A percentile compares a stretch with the other conserved stretches of the same genome.
Conservation (phyloP, 2,329 filamentous ascomycete genomes). For the Alternaria infectoria region DNA sequence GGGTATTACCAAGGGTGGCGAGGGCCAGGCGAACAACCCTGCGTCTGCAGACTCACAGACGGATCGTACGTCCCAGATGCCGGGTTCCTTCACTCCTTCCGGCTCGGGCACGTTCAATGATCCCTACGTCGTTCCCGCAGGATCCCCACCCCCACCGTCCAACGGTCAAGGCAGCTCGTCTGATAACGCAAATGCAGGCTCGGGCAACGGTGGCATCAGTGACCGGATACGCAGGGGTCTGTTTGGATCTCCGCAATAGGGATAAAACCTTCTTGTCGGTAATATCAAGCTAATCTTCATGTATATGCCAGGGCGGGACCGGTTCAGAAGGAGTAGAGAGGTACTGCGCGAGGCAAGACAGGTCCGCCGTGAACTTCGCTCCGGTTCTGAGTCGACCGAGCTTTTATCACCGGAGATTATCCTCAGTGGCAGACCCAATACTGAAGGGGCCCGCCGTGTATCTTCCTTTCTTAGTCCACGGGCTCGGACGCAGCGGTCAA, state of each 20-base stretch:
- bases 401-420: neutral
- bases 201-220: constrained; percentile 27
- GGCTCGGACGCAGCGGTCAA: constrained; percentile 1
- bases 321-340: constrained; percentile 4
- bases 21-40: constrained; percentile 22
- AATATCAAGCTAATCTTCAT: constrained; percentile 5
- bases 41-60: constrained; percentile 1
- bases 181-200: constrained; percentile 15
- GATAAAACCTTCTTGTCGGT: constrained; percentile 6
- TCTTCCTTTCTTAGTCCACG: constrained; percentile 1
- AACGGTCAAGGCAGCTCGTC: constrained; percentile 7
- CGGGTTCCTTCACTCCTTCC: constrained; percentile 34
- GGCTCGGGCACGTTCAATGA: constrained; percentile 27
- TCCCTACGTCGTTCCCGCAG: constrained; percentile 25
- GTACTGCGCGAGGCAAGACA: constrained; percentile 1
- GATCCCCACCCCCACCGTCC: constrained; percentile 11
- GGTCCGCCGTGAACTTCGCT: neutral
- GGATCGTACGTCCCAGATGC: constrained; percentile 30
- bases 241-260: constrained; percentile 36
- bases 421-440: neutral
- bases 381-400: neutral
- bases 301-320: neutral
- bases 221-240: constrained; percentile 44
- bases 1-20: constrained; percentile 51
- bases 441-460: neutral